Conservation (phyloP, 2,329 filamentous ascomycete genomes). For the Fusarium torulosum region DNA sequence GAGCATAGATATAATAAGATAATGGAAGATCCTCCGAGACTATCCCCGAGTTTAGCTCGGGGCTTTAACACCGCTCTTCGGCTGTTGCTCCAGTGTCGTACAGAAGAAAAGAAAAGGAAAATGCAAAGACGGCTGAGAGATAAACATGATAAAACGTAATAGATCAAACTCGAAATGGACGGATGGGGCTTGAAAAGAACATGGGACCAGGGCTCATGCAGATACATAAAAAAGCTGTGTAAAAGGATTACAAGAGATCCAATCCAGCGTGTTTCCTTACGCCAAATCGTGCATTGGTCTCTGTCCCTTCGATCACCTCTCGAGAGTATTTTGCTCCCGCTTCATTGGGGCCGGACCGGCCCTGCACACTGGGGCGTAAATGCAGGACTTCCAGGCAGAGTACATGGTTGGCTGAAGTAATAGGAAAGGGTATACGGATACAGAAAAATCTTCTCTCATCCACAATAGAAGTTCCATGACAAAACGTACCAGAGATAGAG, state of each 20-base stretch:
- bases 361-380: slow-evolving; percentile 35
- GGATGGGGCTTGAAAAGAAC: slow-evolving; percentile 9
- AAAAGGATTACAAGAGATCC: slow-evolving; percentile 32
- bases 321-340: slow-evolving; percentile 32
- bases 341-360: slow-evolving; percentile 45
- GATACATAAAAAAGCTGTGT: slow-evolving; percentile 14
- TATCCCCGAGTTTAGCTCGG: slow-evolving; percentile 31
- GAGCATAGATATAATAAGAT: neutral
- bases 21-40: slow-evolving; percentile 27
- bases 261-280: slow-evolving; percentile 36
- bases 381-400: neutral
- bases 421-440: slow-evolving; percentile 2
- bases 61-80: slow-evolving; percentile 22
- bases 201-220: slow-evolving; percentile 21
- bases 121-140: slow-evolving; percentile 21
- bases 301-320: slow-evolving; percentile 19
- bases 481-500: slow-evolving; percentile 45
- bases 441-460: slow-evolving; percentile 34
- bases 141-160: slow-evolving; percentile 19
- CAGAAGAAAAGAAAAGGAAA: neutral
- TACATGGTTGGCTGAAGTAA: slow-evolving; percentile 27
- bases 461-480: slow-evolving; percentile 27
- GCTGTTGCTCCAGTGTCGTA: slow-evolving; percentile 17
- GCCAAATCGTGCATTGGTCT: slow-evolving; percentile 32
- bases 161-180: slow-evolving; percentile 10